phyloP scores from a whole-genome alignment of 2,329 filamentous ascomycete species.

The Beauveria varroae region DNA sequence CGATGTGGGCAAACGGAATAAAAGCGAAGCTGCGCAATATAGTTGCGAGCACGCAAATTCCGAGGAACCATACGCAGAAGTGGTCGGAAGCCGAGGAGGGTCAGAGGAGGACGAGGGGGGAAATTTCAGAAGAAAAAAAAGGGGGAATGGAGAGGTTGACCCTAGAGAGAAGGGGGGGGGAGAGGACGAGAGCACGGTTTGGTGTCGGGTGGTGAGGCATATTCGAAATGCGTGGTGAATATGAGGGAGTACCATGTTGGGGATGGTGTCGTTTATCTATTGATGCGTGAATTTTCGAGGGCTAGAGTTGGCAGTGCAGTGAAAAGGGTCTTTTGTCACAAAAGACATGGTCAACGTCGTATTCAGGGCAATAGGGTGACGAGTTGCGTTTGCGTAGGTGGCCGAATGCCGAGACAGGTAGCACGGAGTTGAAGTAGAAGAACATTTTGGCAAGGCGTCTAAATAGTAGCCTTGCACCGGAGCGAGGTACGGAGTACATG shows the following conservation, averaged over 20 bases:
- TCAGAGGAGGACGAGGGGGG: not conserved
- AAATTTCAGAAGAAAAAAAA: not conserved
- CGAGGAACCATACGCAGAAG: not conserved
- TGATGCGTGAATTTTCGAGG: not conserved
- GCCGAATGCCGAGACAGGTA: not conserved
- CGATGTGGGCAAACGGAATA: too few relatives aligned
- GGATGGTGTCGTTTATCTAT: not conserved
- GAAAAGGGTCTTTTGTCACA: too few relatives aligned
- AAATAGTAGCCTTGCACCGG: not conserved
- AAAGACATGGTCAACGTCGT: too few relatives aligned
- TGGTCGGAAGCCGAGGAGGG: not conserved
- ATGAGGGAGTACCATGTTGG: not conserved
- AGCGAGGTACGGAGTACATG: not conserved
- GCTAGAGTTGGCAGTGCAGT: not conserved
- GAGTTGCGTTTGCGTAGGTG: not conserved
- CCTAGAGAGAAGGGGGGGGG: not conserved
- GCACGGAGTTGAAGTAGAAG: not conserved
- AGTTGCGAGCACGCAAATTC: not conserved
- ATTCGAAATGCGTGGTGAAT: not conserved
- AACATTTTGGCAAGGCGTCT: not conserved
- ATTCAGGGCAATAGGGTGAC: not conserved
- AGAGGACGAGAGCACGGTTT: not conserved
- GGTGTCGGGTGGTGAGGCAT: not conserved
- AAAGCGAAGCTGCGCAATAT: too few relatives aligned
- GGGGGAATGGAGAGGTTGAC: slow-evolving; percentile 4